Evolutionary conservation across 108 stramenopile species (phyloP), one percentile per base, ranked within the genome.

Genomic region (Cylindrotheca fusiformis): DNA sequence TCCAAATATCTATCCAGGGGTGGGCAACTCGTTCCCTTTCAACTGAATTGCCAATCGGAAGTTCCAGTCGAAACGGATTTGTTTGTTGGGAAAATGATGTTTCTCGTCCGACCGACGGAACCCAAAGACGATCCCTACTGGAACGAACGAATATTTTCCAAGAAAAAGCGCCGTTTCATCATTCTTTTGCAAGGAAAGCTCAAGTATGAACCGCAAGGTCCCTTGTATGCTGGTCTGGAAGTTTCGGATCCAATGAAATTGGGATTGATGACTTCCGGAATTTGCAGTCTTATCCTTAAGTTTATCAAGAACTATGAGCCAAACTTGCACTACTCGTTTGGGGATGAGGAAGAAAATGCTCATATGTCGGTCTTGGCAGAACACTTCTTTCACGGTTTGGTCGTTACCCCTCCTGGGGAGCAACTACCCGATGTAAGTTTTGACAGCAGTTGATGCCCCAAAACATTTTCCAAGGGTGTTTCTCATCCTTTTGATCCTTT

Each of bases 101-200:
- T 82, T 31, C n/a, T 87, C 2, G 28, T 83, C 4, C 58, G 71
- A 46, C 86, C 86, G 0, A 32, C 10, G 10, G 48, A 73, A 29
- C 66, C 65, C 18, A 32, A 69, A 27, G 68, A 78, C 26, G 83
- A 84, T 69, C 77, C 73, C 46, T 81, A 72, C 50, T 82, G 79
- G 69, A 70, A 79, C 46, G 77, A 79, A 53, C 55, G 56, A 17
- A 58, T 84, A 33, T 86, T 78, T 68, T 65, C 69, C 30, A 76
- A 81, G 63, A 80, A 84, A 66, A 72, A 81, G 66, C 74, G 82
- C 44, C 73, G 76, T 17, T 62, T 82, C 26, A 67, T 87, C 25
- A 56, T 88, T 20, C 87, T 90, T 74, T 57, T 90, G 2, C 93
- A 94, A 59, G 93, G 93, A 30, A 81, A 83, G 26, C 87, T 94